Base-by-base conservation (phyloP, 2,329 filamentous ascomycete genomes). In the Venturiaceae sp. region DNA sequence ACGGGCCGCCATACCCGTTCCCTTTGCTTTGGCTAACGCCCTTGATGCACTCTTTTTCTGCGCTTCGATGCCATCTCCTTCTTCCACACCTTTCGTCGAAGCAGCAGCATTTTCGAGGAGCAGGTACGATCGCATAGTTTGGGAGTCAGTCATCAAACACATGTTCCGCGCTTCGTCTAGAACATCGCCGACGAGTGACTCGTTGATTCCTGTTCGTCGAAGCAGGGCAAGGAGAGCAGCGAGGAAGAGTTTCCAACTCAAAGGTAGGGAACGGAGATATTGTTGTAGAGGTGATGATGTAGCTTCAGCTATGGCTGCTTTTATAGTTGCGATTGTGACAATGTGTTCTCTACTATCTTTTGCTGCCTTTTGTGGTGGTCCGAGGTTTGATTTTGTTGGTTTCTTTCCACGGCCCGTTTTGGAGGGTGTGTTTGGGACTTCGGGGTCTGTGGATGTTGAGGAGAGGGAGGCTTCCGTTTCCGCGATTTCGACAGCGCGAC, bases 311-410 rank as follows among this genome's bases (percentile, higher is more conserved):
- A 99, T 97, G 36, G 94, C 94, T 68, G 89, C 85, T 72, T 95
- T 95, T 70, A 97, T 88, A 3, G 90, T 96, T 56, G 88, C 85
- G 67, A 97, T 96, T 1, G 91, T 96, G 41, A 99, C 94, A 55
- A 86, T 82, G 36, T 69, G 55, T 50, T 46, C n/a, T 47, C 41
- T 14, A 28, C 23, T 26, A 26, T 21, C 37, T 39, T 39, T 19
- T 16, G 21, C 37, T 2, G 21, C 5, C 65, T 62, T 62, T 64
- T 69, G 34, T 16, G 58, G 21, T 3, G 56, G 26, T 19, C 46
- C 47, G 21, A 41, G 53, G 30, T 19, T 58, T 41, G 57, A 50
- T 61, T 62, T 62, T 28, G 55, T 33, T 52, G 60, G 41, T 33
- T 71, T 74, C 62, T 70, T 69, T 41, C 69, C 65, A 33, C 69